Conservation (phyloP, 495 filamentous ascomycete species). For the Entonaema liquescens region DNA sequence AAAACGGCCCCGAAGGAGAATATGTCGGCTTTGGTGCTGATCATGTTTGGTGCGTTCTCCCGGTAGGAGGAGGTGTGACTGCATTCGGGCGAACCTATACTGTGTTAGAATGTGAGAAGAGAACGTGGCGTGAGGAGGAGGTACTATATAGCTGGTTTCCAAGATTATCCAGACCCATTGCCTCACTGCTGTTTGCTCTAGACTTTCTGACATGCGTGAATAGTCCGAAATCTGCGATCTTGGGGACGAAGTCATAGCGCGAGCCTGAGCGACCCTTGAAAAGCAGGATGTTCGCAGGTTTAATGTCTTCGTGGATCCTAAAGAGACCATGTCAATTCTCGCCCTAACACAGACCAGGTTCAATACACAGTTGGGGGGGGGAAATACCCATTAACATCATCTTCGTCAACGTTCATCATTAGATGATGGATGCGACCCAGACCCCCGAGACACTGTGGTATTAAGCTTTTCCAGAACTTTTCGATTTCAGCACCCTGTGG, state of each 20-base stretch:
- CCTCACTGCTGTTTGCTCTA: conserved; percentile 13
- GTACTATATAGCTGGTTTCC: conserved; percentile 50
- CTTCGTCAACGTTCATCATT: conserved; percentile 21
- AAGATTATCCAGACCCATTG: conserved; percentile 41
- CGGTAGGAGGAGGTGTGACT: conserved; percentile 42
- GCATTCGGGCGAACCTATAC: conserved; percentile 18
- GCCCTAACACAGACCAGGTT: neutral
- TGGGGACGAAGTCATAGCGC: conserved; percentile 49
- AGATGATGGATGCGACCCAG: conserved; percentile 50
- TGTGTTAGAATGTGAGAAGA: neutral
- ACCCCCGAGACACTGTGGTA: conserved; percentile 48
- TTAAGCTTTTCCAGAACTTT: conserved; percentile 54
- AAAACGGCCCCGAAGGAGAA: conserved; percentile 59
- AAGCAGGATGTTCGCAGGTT: conserved; percentile 52
- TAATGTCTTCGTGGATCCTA: conserved; percentile 53
- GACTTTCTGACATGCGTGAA: conserved; percentile 44
- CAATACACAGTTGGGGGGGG: neutral
- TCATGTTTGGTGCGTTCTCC: conserved; percentile 48
- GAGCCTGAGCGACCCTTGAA: conserved; percentile 35
- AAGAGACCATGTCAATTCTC: too few relatives aligned
- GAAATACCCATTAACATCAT: conserved; percentile 2
- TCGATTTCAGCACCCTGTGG: conserved; percentile 46
- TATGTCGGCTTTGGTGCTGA: conserved; percentile 50
- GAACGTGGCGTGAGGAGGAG: neutral
- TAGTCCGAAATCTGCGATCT: conserved; percentile 51